Base-by-base conservation (phyloP, 2,329 filamentous ascomycete species). In the Apiospora arundinis region DNA sequence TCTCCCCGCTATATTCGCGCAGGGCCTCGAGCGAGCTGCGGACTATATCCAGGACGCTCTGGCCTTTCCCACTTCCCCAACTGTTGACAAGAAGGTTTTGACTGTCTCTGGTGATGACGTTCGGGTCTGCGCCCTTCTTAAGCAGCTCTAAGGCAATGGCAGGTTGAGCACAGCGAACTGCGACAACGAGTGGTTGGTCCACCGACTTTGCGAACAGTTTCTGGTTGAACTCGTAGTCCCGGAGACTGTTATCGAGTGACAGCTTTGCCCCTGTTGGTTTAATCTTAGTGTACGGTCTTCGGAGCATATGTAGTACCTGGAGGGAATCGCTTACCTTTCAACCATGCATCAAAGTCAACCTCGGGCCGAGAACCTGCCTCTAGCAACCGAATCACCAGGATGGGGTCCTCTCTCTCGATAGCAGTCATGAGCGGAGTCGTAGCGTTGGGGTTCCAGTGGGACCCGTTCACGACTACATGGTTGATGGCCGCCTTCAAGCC, bases 171-270 rank as follows among this genome's bases (percentile, higher is more conserved):
- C 76, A 90, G 71, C 75, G 89, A 77, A 82, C 86, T 18, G 94
- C 93, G 4, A 85, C 71, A 12, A 94, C 84, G 18, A 96, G 82
- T 0, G 94, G 93, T 76, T 95, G 93, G 70, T 88, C 84, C 14
- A 87, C 77, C 1, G 75, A 78, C 7, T 79, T 72, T 4, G 84
- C 79, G 78, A 90, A 93, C 0, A 75, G 75, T 1, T 80, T 79
- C 71, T 86, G 80, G 70, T 90, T 90, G 0, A 79, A 68, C 28
- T 92, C 87, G 56, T 63, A 40, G 40, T 63, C 56, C 32, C 56
- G 56, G 28, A 63, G 32, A 63, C 32, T 40, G 32, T 11, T 63
- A 32, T 63, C 56, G 7, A 40, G 11, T 14, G 56, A 40, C 28
- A 63, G 21, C 21, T 45, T 72, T 60, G 48, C 70, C 71, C 71